These are phyloP conservation scores for Vitis labrusca DNA, from an alignment of 164 flowering plant species.

Conservation along the genomic window DNA sequence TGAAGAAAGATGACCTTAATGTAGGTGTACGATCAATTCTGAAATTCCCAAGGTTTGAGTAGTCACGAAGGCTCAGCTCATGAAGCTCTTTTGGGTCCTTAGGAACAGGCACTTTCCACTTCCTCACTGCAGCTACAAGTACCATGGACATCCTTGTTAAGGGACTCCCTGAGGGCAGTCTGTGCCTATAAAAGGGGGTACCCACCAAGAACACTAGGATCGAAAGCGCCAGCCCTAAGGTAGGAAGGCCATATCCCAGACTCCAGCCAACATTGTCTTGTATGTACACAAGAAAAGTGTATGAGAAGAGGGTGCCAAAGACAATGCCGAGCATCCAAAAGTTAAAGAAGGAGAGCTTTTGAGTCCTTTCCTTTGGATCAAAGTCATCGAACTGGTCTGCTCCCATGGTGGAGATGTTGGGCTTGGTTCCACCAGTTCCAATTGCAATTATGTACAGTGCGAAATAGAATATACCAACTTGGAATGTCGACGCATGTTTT, in stretches of 20 bases:
- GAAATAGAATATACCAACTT: slow-evolving; percentile 47
- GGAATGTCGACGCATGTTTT: slow-evolving; percentile 34
- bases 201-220: slow-evolving; percentile 44
- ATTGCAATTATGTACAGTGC: slow-evolving; percentile 54
- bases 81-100: slow-evolving; percentile 47
- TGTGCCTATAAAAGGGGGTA: slow-evolving; percentile 52
- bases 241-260: slow-evolving; percentile 52
- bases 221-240: slow-evolving; percentile 38
- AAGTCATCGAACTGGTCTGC: slow-evolving; percentile 68
- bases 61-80: slow-evolving; percentile 47
- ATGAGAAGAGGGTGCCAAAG: slow-evolving; percentile 57
- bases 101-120: slow-evolving; percentile 37
- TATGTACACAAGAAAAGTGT: slow-evolving; percentile 53
- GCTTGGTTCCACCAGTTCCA: slow-evolving; percentile 72
- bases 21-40: slow-evolving; percentile 47
- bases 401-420: slow-evolving; percentile 69
- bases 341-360: slow-evolving; percentile 65
- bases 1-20: slow-evolving; percentile 38
- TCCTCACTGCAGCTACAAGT: slow-evolving; percentile 46
- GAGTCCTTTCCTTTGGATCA: slow-evolving; percentile 52
- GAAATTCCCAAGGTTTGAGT: slow-evolving; percentile 21
- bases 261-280: slow-evolving; percentile 60
- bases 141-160: slow-evolving; percentile 46
- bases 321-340: slow-evolving; percentile 67
- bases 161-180: slow-evolving; percentile 52